A percentile compares a stretch with the other conserved stretches of the same genome.
These are phyloP conservation scores for Dioszegia aurantiaca DNA, from an alignment of 768 basidiomycete species.

Conservation along the genomic window DNA sequence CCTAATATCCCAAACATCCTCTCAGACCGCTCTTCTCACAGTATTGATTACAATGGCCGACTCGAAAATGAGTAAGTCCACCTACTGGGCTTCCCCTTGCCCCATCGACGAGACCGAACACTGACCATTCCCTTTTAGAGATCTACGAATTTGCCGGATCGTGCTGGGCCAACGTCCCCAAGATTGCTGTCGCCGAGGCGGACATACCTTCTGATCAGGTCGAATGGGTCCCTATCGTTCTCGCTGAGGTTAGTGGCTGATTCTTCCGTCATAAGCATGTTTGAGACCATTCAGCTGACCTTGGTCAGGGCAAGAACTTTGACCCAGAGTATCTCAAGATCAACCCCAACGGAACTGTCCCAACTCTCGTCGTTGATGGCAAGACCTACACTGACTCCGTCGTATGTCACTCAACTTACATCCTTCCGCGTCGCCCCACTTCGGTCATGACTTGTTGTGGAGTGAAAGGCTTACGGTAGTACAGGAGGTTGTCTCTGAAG, in stretches of 20 bases:
- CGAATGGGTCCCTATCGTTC: slow-evolving; percentile 36
- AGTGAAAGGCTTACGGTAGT: not conserved
- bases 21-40: too few species aligned
- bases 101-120: too few species aligned
- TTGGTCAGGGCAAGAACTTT: slow-evolving; percentile 46
- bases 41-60: slow-evolving; percentile 1
- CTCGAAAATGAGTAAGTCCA: slow-evolving; percentile 5
- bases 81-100: not conserved
- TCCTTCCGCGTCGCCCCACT: not conserved
- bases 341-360: slow-evolving; percentile 42
- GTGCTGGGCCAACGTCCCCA: slow-evolving; percentile 46
- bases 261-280: not conserved
- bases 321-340: slow-evolving; percentile 46
- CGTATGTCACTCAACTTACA: slow-evolving; percentile 19
- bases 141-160: slow-evolving; percentile 44
- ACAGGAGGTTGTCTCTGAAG: slow-evolving; percentile 29
- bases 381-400: slow-evolving; percentile 39
- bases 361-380: slow-evolving; percentile 36
- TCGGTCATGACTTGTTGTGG: too few species aligned
- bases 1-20: too few species aligned
- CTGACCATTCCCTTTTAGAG: too few species aligned
- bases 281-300: too few species aligned
- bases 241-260: slow-evolving; percentile 36
- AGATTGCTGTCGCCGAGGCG: slow-evolving; percentile 35
- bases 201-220: slow-evolving; percentile 34